Evolutionary conservation across 2,329 filamentous ascomycete genomes (phyloP), one percentile per base, ranked within the genome.

Genomic region (Mycosphaerelloides madeirae): DNA sequence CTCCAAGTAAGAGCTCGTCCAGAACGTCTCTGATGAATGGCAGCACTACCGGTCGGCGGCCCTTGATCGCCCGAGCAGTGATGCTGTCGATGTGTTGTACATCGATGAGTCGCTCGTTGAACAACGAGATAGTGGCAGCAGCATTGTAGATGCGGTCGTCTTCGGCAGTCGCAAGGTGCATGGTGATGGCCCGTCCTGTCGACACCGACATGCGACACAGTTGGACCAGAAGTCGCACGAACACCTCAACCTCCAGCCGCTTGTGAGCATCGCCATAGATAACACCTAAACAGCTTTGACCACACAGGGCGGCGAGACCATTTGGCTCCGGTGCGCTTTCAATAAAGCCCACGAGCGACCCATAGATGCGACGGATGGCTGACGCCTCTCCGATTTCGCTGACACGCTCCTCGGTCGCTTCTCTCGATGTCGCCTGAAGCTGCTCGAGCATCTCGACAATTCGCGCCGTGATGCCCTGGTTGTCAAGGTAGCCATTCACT

Each of bases 21-120:
- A 95, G 74, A 33, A 96, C 73, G 33, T 83, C 81, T 40, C 84
- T 81, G n/a, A 97, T 75, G 62, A 95, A 85, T 44, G 88, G 81
- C 3, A 96, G 69, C 1, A 85, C 87, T 16, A 78, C 77, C 6
- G 81, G 76, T 50, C 89, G 87, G 46, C 81, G 81, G 44, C 83
- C 76, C 43, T 80, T 73, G 15, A 97, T 74, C 2, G 85, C 81
- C 61, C 84, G 84, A 6, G 87, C 80, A 54, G 90, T 77, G 40
- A 85, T 82, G 16, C 79, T 74, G 52, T 78, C 76, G 14, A 78
- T 64, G 29, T 73, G 75, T 44, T 77, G 74, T 48, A 83, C 70
- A 48, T 83, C 79, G 56, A 85, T 69, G 28, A 84, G 65, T 8
- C 74, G 75, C 35, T 76, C 75, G 49, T 78, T 74, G 47, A 84